Evolutionary conservation across 306 rosid genomes (phyloP).

Genomic region (Rosa lucieae): DNA sequence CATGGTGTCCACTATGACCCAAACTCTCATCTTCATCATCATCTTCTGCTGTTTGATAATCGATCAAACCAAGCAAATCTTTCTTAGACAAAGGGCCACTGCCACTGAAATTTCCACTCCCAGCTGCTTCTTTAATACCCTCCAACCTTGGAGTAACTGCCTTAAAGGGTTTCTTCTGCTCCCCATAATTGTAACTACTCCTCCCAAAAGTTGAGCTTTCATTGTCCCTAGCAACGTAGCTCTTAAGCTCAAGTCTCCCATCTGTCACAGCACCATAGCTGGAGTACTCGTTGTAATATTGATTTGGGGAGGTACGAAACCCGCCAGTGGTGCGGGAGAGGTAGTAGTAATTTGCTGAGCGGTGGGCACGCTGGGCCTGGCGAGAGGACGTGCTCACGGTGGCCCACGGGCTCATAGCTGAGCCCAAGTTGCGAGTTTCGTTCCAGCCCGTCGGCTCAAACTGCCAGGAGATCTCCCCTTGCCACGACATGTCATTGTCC

Average conservation of each 20-base stretch:
- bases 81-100: constrained; percentile 49
- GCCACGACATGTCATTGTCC: constrained; percentile 73
- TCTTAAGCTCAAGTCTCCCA: constrained; percentile 74
- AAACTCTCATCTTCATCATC: not conserved
- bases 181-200: constrained; percentile 11
- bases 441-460: constrained; percentile 59
- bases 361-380: constrained; percentile 34
- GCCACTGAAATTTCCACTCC: constrained; percentile 14
- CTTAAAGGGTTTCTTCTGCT: constrained; percentile 24
- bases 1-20: constrained; percentile 12
- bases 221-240: constrained; percentile 51
- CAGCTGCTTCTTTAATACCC: constrained; percentile 21
- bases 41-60: constrained; percentile 33
- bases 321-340: constrained; percentile 47
- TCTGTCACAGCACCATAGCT: constrained; percentile 14
- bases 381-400: constrained; percentile 22
- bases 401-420: constrained; percentile 69
- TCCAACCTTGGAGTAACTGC: constrained; percentile 25
- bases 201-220: constrained; percentile 29
- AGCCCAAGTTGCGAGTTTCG: constrained; percentile 43
- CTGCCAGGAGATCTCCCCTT: constrained; percentile 78
- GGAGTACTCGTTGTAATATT: constrained; percentile 28
- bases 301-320: constrained; percentile 17
- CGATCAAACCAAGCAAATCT: constrained; percentile 47
- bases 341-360: constrained; percentile 63